A percentile compares a stretch with the other conserved stretches of the same genome.
phyloP scores from a whole-genome alignment of 352 stramenopile genomes.

The Globisporangium canariense region DNA sequence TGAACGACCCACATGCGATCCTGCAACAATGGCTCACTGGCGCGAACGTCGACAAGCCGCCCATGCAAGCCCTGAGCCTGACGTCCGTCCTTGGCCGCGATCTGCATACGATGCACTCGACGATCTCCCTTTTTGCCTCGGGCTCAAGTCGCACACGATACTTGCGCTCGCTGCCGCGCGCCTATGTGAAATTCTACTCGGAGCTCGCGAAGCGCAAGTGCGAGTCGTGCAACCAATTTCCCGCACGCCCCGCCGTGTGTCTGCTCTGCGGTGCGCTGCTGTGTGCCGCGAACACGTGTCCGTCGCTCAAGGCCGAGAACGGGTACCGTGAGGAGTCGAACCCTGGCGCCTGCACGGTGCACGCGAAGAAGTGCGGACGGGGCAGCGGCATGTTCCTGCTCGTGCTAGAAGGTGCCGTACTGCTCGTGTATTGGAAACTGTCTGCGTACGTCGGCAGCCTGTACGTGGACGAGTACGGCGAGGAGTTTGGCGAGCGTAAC shows the following conservation, averaged over 20 bases:
- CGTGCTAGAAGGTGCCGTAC: conserved; percentile 76
- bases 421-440: conserved; percentile 87
- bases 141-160: conserved; percentile 66
- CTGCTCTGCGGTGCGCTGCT: conserved; percentile 79
- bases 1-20: conserved; percentile 67
- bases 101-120: conserved; percentile 76
- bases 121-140: conserved; percentile 67
- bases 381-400: conserved; percentile 82
- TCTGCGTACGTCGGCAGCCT: conserved; percentile 78
- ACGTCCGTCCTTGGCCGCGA: conserved; percentile 52
- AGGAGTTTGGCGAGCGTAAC: conserved; percentile 85
- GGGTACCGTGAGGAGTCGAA: conserved; percentile 78
- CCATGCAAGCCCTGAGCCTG: conserved; percentile 26
- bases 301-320: conserved; percentile 67
- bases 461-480: conserved; percentile 87
- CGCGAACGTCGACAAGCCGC: conserved; percentile 41
- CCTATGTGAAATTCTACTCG: conserved; percentile 86
- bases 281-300: conserved; percentile 79
- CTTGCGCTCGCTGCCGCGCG: conserved; percentile 60
- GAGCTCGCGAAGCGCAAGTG: conserved; percentile 81
- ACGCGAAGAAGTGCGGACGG: conserved; percentile 83
- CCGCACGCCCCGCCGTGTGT: conserved; percentile 77
- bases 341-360: conserved; percentile 75
- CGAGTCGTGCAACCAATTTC: conserved; percentile 71
- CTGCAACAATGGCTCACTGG: conserved; percentile 74